A percentile compares a stretch with the other conserved stretches of the same genome.
phyloP scores from a whole-genome alignment of 495 filamentous ascomycete species.

The Chaetomidium leptoderma region DNA sequence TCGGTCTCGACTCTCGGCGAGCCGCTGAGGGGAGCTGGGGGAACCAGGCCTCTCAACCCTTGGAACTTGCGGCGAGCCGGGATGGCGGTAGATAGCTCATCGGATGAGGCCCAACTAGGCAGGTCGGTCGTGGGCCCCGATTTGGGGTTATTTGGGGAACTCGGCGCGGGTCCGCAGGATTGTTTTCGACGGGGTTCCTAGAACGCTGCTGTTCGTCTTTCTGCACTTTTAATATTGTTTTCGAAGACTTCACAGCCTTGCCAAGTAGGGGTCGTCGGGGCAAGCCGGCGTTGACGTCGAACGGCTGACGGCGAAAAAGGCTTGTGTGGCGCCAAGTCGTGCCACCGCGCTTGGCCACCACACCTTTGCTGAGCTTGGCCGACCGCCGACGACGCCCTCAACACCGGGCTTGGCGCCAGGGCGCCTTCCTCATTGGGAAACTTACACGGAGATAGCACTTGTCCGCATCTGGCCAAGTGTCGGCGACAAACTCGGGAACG shows the following conservation, averaged over 20 bases:
- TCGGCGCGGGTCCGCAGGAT: background rate
- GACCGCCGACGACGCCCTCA: too few relatives aligned
- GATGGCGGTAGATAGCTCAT: background rate
- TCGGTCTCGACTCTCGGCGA: background rate
- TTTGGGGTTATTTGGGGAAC: background rate
- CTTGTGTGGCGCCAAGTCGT: background rate
- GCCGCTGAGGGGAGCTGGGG: background rate
- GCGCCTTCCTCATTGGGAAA: slow-evolving; percentile 13
- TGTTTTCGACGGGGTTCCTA: background rate
- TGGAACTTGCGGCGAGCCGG: background rate
- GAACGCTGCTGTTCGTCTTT: background rate
- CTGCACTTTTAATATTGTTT: background rate
- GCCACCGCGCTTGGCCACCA: background rate
- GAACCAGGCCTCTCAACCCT: background rate
- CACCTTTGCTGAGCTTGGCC: slow-evolving; percentile 1
- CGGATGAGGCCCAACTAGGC: slow-evolving; percentile 10
- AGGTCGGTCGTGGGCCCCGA: slow-evolving; percentile 1
- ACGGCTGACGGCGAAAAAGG: background rate
- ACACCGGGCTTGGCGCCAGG: too few relatives aligned
- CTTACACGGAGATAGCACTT: background rate
- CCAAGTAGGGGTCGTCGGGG: background rate
- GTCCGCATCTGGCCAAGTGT: background rate
- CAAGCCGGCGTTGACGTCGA: background rate
- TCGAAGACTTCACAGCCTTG: background rate
- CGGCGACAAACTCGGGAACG: background rate